Evolutionary conservation across 495 filamentous ascomycete species (phyloP), one percentile per base, ranked within the genome.

Genomic region (Lepraria neglecta): DNA sequence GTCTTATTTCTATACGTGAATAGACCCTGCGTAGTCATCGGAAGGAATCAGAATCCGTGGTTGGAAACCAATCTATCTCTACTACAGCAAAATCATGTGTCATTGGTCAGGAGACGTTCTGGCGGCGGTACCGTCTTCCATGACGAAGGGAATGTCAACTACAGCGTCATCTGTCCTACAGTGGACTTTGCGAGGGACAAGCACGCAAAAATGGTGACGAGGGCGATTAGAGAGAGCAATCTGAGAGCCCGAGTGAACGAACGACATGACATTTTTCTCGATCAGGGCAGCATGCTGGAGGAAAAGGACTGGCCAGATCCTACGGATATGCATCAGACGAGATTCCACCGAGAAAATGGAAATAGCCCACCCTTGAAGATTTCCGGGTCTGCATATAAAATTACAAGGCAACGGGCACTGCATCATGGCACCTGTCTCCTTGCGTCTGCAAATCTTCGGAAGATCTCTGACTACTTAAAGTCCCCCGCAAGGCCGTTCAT

Each of bases 1-100:
- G 71, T 96, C 38, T 80, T 97, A 0, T 91, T 97, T 62, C 78
- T 97, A 19, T 98, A 97, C 74, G 77, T 82, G 61, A 97, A 98
- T 73, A 74, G 78, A 14, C 91, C 92, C 9, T 87, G 88, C 72
- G 80, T 98, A 54, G 83, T 98, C 64, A 85, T 98, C 61, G 94
- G 94, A 15, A 87, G 92, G 51, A 98, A 98, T 71, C 94, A 98
- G 70, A 98, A 98, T 70, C 94, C 94, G 44, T 98, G 92, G 92
- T 77, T 89, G 10, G 94, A 98, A 72, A 85, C 87, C 51, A 90
- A 96, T 71, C 80, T 95, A 35, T 19, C 67, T 63, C 31, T 65
- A 60, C 33, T 38, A 45, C 50, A 21, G 44, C 53, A 19, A 72
- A 68, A 74, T 2, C 70, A 72, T n/a, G 75, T 87, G 35, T 70